A percentile compares a stretch with the other conserved stretches of the same genome.
These are phyloP conservation scores for grape (Vitis vinifera) DNA, from an alignment of 164 flowering plant species.

Conservation along the genomic window DNA sequence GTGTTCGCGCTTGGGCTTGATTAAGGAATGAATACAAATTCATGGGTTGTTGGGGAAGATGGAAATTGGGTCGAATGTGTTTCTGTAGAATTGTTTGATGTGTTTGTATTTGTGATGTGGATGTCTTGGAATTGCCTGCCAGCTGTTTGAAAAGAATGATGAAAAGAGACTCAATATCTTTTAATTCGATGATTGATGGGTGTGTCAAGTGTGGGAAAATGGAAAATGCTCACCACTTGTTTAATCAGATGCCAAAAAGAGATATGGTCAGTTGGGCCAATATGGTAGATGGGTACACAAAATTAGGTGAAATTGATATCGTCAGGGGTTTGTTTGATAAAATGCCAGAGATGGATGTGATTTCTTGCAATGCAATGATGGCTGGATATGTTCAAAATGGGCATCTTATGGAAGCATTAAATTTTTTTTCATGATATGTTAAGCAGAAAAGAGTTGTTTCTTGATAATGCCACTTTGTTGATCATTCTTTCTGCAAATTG, in stretches of 20 bases:
- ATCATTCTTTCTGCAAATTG: slow-evolving; percentile 53
- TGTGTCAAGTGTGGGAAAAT: slow-evolving; percentile 54
- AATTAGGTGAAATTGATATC: slow-evolving; percentile 34
- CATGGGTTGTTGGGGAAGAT: slow-evolving; percentile 53
- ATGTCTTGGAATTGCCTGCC: slow-evolving; percentile 35
- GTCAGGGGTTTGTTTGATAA: slow-evolving; percentile 48
- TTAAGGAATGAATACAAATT: slow-evolving; percentile 56
- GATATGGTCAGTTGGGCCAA: slow-evolving; percentile 63
- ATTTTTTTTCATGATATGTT: slow-evolving; percentile 44
- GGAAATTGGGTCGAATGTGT: slow-evolving; percentile 44
- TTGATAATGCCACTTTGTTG: slow-evolving; percentile 49
- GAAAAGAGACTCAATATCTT: slow-evolving; percentile 50
- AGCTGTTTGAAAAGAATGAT: slow-evolving; percentile 54
- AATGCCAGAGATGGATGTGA: slow-evolving; percentile 54
- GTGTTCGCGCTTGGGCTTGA: slow-evolving; percentile 43
- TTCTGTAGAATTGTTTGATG: slow-evolving; percentile 59
- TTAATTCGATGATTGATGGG: slow-evolving; percentile 67
- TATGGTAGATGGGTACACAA: slow-evolving; percentile 63
- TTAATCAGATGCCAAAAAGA: slow-evolving; percentile 45
- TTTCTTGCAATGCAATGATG: slow-evolving; percentile 68
- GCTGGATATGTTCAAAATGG: slow-evolving; percentile 62
- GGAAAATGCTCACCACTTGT: slow-evolving; percentile 47
- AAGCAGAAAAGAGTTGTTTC: slow-evolving; percentile 21
- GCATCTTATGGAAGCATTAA: slow-evolving; percentile 41
- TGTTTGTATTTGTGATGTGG: slow-evolving; percentile 45